These are phyloP conservation scores for Heterobasidion irregulare DNA, from an alignment of 1,284 basidiomycete genomes.

Conservation along the genomic window DNA sequence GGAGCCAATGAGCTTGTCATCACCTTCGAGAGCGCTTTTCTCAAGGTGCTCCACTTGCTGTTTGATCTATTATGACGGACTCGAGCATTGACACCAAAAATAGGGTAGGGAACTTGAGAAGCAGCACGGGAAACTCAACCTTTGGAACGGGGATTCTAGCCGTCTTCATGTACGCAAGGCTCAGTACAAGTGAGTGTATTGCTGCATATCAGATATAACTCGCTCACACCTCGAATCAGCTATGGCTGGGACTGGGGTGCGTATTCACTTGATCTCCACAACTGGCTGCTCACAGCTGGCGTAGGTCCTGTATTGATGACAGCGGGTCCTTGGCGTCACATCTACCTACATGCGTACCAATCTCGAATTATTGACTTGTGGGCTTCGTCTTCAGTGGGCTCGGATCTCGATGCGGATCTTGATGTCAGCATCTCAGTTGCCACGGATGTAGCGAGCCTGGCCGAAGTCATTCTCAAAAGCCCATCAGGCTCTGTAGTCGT, in stretches of 20 bases:
- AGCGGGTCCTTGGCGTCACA: constrained; percentile 73
- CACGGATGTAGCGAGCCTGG: constrained; percentile 25
- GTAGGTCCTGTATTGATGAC: constrained; percentile 70
- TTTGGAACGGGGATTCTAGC: constrained; percentile 87
- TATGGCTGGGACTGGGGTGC: constrained; percentile 85
- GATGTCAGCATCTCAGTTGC: constrained; percentile 37
- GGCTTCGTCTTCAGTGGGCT: constrained; percentile 44
- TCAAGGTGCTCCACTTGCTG: constrained; percentile 37
- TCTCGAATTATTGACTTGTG: constrained; percentile 59
- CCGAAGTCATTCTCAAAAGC: constrained; percentile 39
- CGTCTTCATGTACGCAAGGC: constrained; percentile 85
- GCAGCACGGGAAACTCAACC: constrained; percentile 43
- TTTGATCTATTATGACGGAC: neutral
- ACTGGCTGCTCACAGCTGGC: neutral
- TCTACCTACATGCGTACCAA: constrained; percentile 61
- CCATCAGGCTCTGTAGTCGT: constrained; percentile 35
- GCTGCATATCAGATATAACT: neutral
- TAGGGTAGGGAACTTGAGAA: constrained; percentile 64
- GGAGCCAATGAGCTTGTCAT: constrained; percentile 66
- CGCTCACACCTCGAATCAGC: constrained; percentile 25
- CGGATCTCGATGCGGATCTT: constrained; percentile 40
- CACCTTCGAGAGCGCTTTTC: constrained; percentile 69
- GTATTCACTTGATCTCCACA: constrained; percentile 10
- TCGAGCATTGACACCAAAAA: neutral
- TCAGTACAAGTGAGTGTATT: constrained; percentile 62